These are phyloP conservation scores for Boletus reticulatus DNA, from an alignment of 768 basidiomycete genomes.

Conservation along the genomic window DNA sequence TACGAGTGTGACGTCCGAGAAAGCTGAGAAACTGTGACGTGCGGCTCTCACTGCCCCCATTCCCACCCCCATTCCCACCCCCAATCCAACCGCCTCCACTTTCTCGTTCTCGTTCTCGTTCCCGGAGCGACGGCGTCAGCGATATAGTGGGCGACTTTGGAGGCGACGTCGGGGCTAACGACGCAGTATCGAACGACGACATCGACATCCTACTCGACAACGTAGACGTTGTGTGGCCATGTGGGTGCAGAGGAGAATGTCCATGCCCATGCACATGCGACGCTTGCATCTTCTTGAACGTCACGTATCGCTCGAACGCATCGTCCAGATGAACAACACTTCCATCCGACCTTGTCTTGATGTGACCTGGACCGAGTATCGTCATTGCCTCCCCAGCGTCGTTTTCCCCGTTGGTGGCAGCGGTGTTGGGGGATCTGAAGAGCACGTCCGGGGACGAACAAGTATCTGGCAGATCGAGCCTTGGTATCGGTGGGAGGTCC, in stretches of 20 bases:
- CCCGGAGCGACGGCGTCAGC: constrained; percentile 28
- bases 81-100: background rate
- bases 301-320: constrained; percentile 87
- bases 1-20: constrained; percentile 46
- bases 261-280: constrained; percentile 3
- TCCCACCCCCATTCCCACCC: background rate
- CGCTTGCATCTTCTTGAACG: constrained; percentile 60
- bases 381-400: background rate
- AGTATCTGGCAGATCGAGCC: constrained; percentile 24
- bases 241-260: constrained; percentile 6
- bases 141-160: constrained; percentile 38
- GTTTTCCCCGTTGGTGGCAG: background rate
- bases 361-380: background rate
- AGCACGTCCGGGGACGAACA: background rate
- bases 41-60: constrained; percentile 33
- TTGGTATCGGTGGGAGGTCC: constrained; percentile 56
- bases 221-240: background rate
- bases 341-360: constrained; percentile 14
- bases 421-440: background rate
- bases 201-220: constrained; percentile 53
- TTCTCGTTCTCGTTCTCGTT: constrained; percentile 18
- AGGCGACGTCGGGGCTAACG: constrained; percentile 36
- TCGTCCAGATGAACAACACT: constrained; percentile 55
- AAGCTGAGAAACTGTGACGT: constrained; percentile 57
- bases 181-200: constrained; percentile 52